phyloP scores from a whole-genome alignment of 768 basidiomycete genomes.

The Rhodotorula toruloides region DNA sequence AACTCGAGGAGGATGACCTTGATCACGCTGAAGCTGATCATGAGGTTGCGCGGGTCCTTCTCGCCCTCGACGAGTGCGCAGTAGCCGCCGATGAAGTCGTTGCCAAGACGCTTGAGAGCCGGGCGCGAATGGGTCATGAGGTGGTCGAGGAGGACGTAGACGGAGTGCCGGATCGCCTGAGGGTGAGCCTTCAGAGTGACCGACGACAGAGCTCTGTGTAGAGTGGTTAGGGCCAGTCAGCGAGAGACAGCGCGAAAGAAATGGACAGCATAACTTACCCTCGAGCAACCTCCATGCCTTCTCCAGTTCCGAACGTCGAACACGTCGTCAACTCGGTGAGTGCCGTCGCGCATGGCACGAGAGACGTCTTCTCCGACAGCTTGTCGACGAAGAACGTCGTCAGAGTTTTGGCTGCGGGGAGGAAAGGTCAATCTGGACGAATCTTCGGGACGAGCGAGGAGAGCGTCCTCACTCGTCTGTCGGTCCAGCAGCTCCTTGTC shows the following conservation, averaged over 20 bases:
- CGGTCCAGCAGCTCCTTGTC: slow-evolving; percentile 64
- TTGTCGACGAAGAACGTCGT: slow-evolving; percentile 77
- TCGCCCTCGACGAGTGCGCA: slow-evolving; percentile 81
- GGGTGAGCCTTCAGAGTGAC: slow-evolving; percentile 76
- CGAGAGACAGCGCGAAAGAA: too few species aligned
- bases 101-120: slow-evolving; percentile 29
- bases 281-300: slow-evolving; percentile 59
- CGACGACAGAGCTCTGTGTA: slow-evolving; percentile 62
- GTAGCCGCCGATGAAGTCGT: slow-evolving; percentile 66
- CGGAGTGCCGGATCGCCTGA: slow-evolving; percentile 72
- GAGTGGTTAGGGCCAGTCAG: background rate
- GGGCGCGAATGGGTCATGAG: slow-evolving; percentile 61
- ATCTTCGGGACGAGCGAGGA: background rate
- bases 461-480: slow-evolving; percentile 61
- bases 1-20: slow-evolving; percentile 84
- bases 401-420: slow-evolving; percentile 66
- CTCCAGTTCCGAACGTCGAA: slow-evolving; percentile 60
- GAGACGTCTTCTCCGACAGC: slow-evolving; percentile 65
- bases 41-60: slow-evolving; percentile 91
- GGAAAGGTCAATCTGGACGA: background rate
- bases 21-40: slow-evolving; percentile 81
- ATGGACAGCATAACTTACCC: slow-evolving; percentile 55
- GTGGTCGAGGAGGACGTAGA: slow-evolving; percentile 74
- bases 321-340: slow-evolving; percentile 62
- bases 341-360: slow-evolving; percentile 74